A percentile compares a stretch with the other conserved stretches of the same genome.
Evolutionary conservation across 805 yeast genomes (phyloP).

Genomic region (Ogataea trehaloabstinens): DNA sequence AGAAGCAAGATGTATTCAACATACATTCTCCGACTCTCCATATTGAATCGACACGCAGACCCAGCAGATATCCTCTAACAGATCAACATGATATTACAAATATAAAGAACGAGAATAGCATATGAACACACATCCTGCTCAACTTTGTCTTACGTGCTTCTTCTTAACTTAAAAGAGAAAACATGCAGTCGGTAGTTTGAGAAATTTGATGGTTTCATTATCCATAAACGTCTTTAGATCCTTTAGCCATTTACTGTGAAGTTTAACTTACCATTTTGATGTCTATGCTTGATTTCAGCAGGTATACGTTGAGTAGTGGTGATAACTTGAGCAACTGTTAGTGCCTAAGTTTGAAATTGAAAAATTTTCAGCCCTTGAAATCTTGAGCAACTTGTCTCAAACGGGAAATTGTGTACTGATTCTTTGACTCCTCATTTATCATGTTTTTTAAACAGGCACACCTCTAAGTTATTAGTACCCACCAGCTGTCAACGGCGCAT

Average conservation of each 20-base stretch:
- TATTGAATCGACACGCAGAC: too few relatives aligned
- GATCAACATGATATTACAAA: too few relatives aligned
- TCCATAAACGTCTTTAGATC: conserved; percentile 31
- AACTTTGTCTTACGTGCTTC: conserved; percentile 6
- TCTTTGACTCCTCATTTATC: too few relatives aligned
- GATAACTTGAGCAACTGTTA: neutral
- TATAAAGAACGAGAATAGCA: conserved; percentile 20
- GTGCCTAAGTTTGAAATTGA: too few relatives aligned
- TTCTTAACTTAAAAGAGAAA: conserved; percentile 8
- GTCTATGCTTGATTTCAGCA: too few relatives aligned
- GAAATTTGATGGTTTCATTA: conserved; percentile 11
- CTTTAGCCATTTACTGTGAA: conserved; percentile 24
- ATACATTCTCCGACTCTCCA: conserved; percentile 1
- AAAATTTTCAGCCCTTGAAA: too few relatives aligned
- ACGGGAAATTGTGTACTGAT: too few relatives aligned
- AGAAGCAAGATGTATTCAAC: conserved; percentile 16
- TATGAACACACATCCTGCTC: conserved; percentile 17
- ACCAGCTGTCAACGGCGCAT: too few relatives aligned
- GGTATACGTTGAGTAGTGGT: conserved; percentile 2
- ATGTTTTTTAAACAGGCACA: too few relatives aligned
- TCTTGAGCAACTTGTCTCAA: too few relatives aligned
- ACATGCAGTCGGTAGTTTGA: conserved; percentile 3
- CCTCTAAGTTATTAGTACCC: too few relatives aligned
- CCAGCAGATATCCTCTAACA: too few relatives aligned
- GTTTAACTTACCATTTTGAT: conserved; percentile 28